Conservation (phyloP, 2,329 filamentous ascomycete genomes). For the Phoma sp. region DNA sequence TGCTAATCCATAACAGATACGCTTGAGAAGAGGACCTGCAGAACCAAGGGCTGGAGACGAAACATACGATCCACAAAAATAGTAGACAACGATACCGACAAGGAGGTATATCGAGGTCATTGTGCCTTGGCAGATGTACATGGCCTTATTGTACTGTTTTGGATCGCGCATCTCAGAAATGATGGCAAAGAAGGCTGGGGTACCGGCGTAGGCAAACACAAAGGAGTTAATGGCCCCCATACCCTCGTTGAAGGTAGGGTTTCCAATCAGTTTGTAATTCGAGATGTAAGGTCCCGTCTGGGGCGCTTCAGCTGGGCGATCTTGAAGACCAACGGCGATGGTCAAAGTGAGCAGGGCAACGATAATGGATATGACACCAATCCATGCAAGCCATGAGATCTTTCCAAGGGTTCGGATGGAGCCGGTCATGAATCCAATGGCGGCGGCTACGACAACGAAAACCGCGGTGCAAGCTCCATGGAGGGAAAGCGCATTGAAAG, state of each 20-base stretch:
- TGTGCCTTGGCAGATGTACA: constrained; percentile 65
- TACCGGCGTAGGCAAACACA: constrained; percentile 62
- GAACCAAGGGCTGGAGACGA: constrained; percentile 68
- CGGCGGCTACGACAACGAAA: constrained; percentile 55
- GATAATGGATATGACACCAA: constrained; percentile 7
- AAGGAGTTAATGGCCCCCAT: constrained; percentile 64
- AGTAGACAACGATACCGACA: constrained; percentile 66
- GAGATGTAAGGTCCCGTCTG: constrained; percentile 10
- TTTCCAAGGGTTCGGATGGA: constrained; percentile 66
- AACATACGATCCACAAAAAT: constrained; percentile 68
- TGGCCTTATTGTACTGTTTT: constrained; percentile 65
- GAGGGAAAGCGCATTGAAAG: constrained; percentile 65
- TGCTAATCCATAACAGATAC: constrained; percentile 66
- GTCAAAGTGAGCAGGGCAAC: constrained; percentile 11
- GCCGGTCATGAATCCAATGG: constrained; percentile 59
- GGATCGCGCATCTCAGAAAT: constrained; percentile 70
- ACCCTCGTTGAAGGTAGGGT: constrained; percentile 64
- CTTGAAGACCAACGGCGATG: constrained; percentile 24
- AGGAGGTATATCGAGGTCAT: constrained; percentile 65
- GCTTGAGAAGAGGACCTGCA: constrained; percentile 66
- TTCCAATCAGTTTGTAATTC: constrained; percentile 64
- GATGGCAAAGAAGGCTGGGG: constrained; percentile 67
- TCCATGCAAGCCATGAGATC: constrained; percentile 60
- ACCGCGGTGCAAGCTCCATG: constrained; percentile 65
- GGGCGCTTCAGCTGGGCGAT: constrained; percentile 24